Evolutionary conservation across 177 flowering plant species (phyloP).

Genomic region (Tripterygium wilfordii): DNA sequence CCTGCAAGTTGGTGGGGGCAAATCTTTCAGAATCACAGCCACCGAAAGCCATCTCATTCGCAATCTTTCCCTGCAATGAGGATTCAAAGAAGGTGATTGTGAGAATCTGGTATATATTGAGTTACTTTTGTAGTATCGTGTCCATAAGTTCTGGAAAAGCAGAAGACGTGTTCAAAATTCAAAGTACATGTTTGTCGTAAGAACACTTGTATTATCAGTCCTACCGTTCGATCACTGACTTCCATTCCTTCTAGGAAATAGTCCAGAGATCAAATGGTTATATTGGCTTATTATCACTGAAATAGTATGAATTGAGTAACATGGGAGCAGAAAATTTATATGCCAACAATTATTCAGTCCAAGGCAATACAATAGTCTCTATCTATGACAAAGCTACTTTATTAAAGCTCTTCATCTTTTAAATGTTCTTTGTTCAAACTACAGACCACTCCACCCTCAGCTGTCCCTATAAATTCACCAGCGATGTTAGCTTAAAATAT

Average conservation of each 20-base stretch:
- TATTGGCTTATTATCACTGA: not conserved
- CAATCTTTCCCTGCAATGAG: constrained; percentile 12
- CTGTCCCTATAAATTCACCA: constrained; percentile 40
- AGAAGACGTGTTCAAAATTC: constrained; percentile 6
- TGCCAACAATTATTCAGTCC: constrained; percentile 17
- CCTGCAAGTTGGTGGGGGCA: constrained; percentile 28
- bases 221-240: not conserved
- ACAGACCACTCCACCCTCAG: constrained; percentile 15
- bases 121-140: constrained; percentile 6
- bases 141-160: constrained; percentile 11
- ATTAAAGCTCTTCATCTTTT: constrained; percentile 21
- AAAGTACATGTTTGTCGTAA: constrained; percentile 7
- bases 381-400: constrained; percentile 19
- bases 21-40: constrained; percentile 20
- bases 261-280: constrained; percentile 5
- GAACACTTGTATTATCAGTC: not conserved
- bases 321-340: not conserved
- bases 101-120: constrained; percentile 27
- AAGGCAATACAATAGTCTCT: constrained; percentile 15
- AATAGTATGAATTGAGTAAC: not conserved
- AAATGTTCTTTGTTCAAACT: constrained; percentile 24
- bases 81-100: constrained; percentile 20
- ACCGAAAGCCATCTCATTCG: constrained; percentile 35
- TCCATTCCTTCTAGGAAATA: not conserved
- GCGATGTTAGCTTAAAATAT: constrained; percentile 18